Base-by-base conservation (phyloP, 768 basidiomycete genomes). In the Filobasidium floriforme region DNA sequence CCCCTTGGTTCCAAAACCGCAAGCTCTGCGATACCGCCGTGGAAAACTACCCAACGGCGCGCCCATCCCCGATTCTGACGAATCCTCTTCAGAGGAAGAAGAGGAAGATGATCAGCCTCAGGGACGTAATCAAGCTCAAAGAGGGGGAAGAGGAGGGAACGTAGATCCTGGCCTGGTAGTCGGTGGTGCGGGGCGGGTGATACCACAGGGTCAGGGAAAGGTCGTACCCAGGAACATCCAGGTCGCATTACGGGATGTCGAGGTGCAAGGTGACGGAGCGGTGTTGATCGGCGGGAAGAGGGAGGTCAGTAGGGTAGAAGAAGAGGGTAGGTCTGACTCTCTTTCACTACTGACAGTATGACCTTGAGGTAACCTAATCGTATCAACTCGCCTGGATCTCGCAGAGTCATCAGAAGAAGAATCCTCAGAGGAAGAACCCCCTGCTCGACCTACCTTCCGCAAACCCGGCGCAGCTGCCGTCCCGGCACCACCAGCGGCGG, bases 121-220 rank as follows among this genome's bases (percentile, higher is more conserved):
- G 52, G 32, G 61, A 43, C n/a, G 61, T 26, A 22, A 15, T 14
- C 46, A 49, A 49, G 46, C 15, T 37, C 41, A 32, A 24, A 41
- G 41, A 59, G 66, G 37, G 46, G 51, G 28, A 60, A 24, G 22
- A 67, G 68, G 59, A 41, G 57, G 28, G 69, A 73, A 61, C 7
- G 65, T 28, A 12, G 40, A 55, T 11, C 15, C 28, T 46, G 61
- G 55, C 9, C 18, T 63, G 12, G 77, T 78, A 0, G 77, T 75
- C 12, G 77, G 77, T 7, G 77, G 77, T 0, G 76, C 77, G 41
- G 77, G 77, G 32, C 41, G 72, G 49, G 64, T 78, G 7, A 65
- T 75, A 12, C 63, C 49, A 37, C 41, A 60, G 15, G 63, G 41
- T 22, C 46, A 37, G 26, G 37, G 24, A 19, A 43, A 32, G 37